Evolutionary conservation across 2,329 filamentous ascomycete genomes (phyloP), one percentile per base, ranked within the genome.

Genomic region (Passalora sequoiae): DNA sequence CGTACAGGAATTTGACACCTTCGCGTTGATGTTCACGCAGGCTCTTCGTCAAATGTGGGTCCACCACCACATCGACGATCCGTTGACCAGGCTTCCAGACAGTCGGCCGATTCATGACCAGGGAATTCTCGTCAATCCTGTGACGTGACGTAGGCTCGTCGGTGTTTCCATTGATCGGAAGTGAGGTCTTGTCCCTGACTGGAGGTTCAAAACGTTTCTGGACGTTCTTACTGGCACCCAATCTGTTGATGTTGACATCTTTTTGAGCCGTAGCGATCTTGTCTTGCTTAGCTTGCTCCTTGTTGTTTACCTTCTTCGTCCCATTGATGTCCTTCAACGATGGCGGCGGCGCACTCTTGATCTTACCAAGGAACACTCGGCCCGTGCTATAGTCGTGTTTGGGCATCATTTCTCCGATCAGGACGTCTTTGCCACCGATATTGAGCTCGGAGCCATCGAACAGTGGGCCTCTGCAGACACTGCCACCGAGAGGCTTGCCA

Each of bases 21-120:
- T 83, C 78, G 10, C 78, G 73, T 58, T 87, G 83, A 60, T 87
- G 83, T 9, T 77, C 75, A 20, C 82, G 75, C 6, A 87, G 67
- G 52, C 80, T 73, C 50, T 77, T 79, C 6, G 70, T 67, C 12
- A 87, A 60, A 8, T 83, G 63, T 2, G 83, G 83, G 60, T 87
- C 83, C 3, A 87, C 72, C 0, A 86, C 83, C 1, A 87, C 83
- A 61, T 86, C 83, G 1, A 86, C 81, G 37, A 84, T 69, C 40
- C 78, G 75, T 57, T 80, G 84, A 1, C 80, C 81, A 45, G 73
- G 74, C 0, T 78, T 76, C 35, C 70, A 71, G 9, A 66, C 62
- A 4, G 15, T 21, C 2, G 79, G 81, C 21, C 80, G 69, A 57
- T 76, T 79, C 82, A 87, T 86, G 4, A 86, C 73, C 20, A 86